Conservation (phyloP, 345 rosid genomes). For the Zanthoxylum bungeanum region DNA sequence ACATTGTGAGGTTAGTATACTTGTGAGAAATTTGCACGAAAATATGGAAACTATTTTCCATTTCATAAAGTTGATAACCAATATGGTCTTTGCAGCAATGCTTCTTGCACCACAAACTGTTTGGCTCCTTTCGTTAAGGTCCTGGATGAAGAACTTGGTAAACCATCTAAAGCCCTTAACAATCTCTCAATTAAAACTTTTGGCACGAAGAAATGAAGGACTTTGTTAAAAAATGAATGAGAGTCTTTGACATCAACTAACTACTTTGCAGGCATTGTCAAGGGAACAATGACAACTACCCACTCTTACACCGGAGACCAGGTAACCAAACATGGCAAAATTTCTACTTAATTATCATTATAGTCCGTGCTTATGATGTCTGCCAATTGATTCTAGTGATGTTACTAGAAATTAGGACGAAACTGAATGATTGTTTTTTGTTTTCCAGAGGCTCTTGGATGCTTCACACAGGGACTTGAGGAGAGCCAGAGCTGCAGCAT, state of each 20-base stretch:
- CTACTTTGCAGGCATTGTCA: constrained; percentile 71
- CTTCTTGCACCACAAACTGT: constrained; percentile 98
- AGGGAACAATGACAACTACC: constrained; percentile 99
- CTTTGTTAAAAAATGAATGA: neutral
- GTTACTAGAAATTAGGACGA: neutral
- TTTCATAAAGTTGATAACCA: constrained; percentile 9
- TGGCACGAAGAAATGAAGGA: neutral
- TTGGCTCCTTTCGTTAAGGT: constrained; percentile 91
- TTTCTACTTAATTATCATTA: neutral
- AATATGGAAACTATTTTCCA: neutral
- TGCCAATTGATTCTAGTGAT: neutral
- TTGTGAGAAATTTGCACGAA: neutral
- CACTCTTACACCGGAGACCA: constrained; percentile 99
- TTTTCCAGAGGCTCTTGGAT: constrained; percentile 82
- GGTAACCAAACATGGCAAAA: constrained; percentile 32
- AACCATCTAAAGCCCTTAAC: neutral
- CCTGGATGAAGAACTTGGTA: constrained; percentile 92
- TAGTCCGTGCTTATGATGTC: neutral
- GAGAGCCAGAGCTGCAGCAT: constrained; percentile 96
- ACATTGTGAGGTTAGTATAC: constrained; percentile 70
- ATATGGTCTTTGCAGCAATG: constrained; percentile 57
- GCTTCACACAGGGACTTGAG: constrained; percentile 98
- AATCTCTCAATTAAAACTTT: neutral
- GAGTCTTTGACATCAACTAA: neutral
- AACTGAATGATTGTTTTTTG: neutral